A percentile compares a stretch with the other conserved stretches of the same genome.
phyloP scores from a whole-genome alignment of 352 stramenopile species.

The Pythium graminicola region DNA sequence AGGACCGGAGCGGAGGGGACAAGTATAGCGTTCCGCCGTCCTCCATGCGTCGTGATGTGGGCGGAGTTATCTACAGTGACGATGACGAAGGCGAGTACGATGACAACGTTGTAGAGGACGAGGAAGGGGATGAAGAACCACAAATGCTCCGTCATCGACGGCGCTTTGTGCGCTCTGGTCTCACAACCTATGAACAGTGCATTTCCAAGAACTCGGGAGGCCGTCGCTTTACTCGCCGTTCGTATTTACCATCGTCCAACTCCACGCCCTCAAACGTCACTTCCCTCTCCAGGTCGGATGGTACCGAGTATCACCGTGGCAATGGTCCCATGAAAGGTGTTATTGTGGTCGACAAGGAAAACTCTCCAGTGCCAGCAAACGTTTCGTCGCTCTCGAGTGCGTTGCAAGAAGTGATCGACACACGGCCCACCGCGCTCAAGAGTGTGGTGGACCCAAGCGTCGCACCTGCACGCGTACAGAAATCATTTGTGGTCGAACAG shows the following conservation, averaged over 20 bases:
- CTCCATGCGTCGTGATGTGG: neutral
- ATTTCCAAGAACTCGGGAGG: conserved; percentile 27
- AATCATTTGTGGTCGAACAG: conserved; percentile 28
- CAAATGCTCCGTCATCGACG: conserved; percentile 13
- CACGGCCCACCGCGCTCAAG: conserved; percentile 8
- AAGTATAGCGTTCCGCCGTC: neutral
- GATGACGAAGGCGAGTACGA: conserved; percentile 19
- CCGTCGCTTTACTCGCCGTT: conserved; percentile 22
- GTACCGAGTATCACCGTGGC: neutral
- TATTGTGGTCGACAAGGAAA: conserved; percentile 6
- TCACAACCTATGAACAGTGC: conserved; percentile 26
- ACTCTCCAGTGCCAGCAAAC: neutral
- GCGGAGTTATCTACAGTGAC: conserved; percentile 19
- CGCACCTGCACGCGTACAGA: neutral
- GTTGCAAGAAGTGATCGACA: conserved; percentile 26
- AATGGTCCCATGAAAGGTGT: conserved; percentile 4
- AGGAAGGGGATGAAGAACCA: conserved; percentile 12
- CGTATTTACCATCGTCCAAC: conserved; percentile 5
- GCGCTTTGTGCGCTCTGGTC: conserved; percentile 24
- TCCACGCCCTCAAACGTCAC: too few relatives aligned
- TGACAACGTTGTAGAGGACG: conserved; percentile 1
- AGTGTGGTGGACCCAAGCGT: conserved; percentile 16
- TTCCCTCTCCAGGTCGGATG: conserved; percentile 1
- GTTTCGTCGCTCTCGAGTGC: conserved; percentile 26
- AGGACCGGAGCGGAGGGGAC: neutral